phyloP scores from a whole-genome alignment of 2,329 filamentous ascomycete species.

The Madurella fahalii region DNA sequence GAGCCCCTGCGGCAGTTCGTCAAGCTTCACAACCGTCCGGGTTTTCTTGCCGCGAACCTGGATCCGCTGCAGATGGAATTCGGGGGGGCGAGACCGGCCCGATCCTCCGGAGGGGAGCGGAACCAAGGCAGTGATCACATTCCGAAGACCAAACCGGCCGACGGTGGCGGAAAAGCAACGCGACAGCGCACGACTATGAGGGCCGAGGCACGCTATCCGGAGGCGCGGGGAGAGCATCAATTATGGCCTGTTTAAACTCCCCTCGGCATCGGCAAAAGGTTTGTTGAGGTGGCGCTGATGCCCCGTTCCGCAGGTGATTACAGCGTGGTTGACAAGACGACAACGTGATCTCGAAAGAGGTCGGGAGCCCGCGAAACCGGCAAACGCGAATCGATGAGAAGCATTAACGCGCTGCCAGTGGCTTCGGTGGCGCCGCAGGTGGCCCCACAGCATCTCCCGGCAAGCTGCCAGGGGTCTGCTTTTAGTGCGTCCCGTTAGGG shows the following conservation, averaged over 20 bases:
- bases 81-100: background rate
- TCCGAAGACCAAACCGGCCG: conserved; percentile 11
- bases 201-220: conserved; percentile 22
- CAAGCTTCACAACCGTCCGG: conserved; percentile 48
- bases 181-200: conserved; percentile 11
- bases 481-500: no score
- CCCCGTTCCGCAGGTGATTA: conserved; percentile 1
- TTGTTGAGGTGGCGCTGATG: conserved; percentile 5
- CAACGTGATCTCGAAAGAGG: conserved; percentile 17
- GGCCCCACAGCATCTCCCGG: no score
- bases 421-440: background rate
- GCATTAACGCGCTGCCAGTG: no score
- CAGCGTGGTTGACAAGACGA: conserved; percentile 3
- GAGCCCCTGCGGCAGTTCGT: conserved; percentile 54
- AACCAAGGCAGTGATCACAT: conserved; percentile 19
- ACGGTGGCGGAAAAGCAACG: conserved; percentile 19
- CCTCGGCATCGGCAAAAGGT: background rate
- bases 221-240: conserved; percentile 25
- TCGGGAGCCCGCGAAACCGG: background rate
- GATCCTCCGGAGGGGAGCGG: background rate
- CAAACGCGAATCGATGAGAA: no score
- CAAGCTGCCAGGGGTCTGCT: no score
- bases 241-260: conserved; percentile 19
- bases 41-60: conserved; percentile 51
- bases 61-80: background rate